Conservation (phyloP, 176 grass and related monocot genomes). For the Carex kokanica region DNA sequence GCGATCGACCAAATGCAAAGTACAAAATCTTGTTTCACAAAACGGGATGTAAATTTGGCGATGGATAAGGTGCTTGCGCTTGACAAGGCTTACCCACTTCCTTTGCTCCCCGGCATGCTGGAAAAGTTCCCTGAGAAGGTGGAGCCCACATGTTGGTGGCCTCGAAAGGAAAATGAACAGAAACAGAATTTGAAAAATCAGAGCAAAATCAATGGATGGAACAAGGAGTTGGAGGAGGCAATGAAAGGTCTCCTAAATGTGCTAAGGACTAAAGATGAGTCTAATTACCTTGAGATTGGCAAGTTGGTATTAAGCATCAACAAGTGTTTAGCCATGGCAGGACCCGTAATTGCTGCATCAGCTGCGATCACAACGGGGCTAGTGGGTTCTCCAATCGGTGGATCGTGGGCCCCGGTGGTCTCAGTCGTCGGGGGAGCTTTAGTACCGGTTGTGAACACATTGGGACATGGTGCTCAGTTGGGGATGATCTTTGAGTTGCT, state of each 20-base stretch:
- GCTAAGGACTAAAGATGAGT: conserved; percentile 33
- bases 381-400: conserved; percentile 2
- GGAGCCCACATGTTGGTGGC: conserved; percentile 41
- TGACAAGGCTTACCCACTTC: conserved; percentile 36
- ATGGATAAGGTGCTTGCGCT: conserved; percentile 32
- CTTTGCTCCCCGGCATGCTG: conserved; percentile 35
- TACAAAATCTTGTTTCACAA: background rate
- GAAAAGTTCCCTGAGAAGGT: conserved; percentile 36
- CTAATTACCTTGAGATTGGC: background rate
- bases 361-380: conserved; percentile 14
- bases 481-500: conserved; percentile 39
- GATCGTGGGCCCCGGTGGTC: conserved; percentile 3
- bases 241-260: conserved; percentile 25
- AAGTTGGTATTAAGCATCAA: conserved; percentile 10
- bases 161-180: conserved; percentile 1
- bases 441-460: conserved; percentile 22
- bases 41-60: background rate
- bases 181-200: background rate
- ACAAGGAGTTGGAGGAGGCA: conserved; percentile 32
- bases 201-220: conserved; percentile 28
- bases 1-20: background rate
- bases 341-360: conserved; percentile 18
- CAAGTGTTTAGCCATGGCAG: conserved; percentile 22
- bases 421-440: conserved; percentile 28
- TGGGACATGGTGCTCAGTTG: conserved; percentile 36